Evolutionary conservation across 257 asterid species (phyloP).

Genomic region (Scutellaria minor): DNA sequence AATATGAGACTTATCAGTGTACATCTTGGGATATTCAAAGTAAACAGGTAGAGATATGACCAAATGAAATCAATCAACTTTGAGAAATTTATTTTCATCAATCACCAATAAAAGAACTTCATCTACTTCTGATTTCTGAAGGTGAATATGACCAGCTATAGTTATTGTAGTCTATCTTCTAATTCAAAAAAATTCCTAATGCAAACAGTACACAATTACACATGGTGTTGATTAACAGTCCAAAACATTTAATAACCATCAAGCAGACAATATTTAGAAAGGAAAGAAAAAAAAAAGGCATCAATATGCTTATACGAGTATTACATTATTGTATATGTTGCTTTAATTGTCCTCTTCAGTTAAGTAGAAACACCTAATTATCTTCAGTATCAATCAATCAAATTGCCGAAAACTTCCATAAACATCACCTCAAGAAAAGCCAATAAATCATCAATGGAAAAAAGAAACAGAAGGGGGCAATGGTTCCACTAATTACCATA

Average conservation of each 20-base stretch:
- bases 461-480: background rate
- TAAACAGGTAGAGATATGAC: background rate
- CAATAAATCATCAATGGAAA: background rate
- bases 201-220: background rate
- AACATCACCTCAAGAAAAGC: background rate
- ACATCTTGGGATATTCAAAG: background rate
- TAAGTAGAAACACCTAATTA: background rate
- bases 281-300: too few species aligned
- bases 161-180: background rate
- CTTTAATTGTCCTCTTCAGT: background rate
- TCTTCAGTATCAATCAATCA: background rate
- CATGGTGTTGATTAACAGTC: background rate
- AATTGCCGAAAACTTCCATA: background rate
- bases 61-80: background rate
- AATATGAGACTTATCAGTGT: background rate
- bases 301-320: background rate
- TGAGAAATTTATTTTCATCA: background rate
- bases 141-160: background rate
- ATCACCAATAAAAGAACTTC: background rate
- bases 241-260: background rate
- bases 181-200: background rate
- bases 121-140: background rate
- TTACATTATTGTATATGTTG: background rate
- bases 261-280: too few species aligned
- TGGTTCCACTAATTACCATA: conserved; percentile 53